Evolutionary conservation across 83 land plant genomes (phyloP).

Genomic region (Diphasiastrum complanatum): DNA sequence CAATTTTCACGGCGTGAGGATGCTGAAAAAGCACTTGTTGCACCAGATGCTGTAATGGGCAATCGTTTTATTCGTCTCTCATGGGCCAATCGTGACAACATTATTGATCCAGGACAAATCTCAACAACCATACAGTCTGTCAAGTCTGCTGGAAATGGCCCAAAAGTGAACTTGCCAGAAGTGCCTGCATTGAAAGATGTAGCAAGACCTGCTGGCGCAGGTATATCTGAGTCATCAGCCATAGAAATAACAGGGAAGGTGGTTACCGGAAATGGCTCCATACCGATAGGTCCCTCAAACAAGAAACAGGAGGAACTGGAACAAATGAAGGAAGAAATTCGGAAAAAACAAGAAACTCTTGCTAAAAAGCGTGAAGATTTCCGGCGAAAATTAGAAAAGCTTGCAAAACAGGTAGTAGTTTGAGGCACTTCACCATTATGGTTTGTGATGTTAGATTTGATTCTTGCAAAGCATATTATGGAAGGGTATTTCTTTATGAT

Average conservation of each 20-base stretch:
- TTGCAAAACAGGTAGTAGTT: slow-evolving; percentile 63
- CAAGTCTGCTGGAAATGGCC: no score
- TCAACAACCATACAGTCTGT: no score
- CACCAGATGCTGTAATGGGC: slow-evolving; percentile 98
- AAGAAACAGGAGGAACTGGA: slow-evolving; percentile 77
- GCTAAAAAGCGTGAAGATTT: slow-evolving; percentile 84
- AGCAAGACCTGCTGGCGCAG: no score
- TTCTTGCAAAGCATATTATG: neutral
- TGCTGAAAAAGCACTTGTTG: slow-evolving; percentile 72
- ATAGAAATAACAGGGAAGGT: slow-evolving; percentile 17
- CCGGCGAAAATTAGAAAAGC: slow-evolving; percentile 56
- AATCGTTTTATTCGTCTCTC: slow-evolving; percentile 89
- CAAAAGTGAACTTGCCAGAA: no score
- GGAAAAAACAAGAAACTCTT: slow-evolving; percentile 77
- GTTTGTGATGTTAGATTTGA: neutral
- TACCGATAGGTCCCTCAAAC: slow-evolving; percentile 28
- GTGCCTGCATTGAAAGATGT: no score
- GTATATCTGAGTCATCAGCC: slow-evolving; percentile 12
- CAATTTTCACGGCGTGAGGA: slow-evolving; percentile 73
- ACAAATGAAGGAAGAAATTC: slow-evolving; percentile 76
- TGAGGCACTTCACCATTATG: slow-evolving; percentile 4
- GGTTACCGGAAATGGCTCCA: slow-evolving; percentile 26
- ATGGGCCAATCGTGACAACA: slow-evolving; percentile 94
- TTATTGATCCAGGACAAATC: no score
- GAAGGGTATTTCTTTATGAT: neutral